Percentiles rank a stretch among this genome's conserved stretches.
Conservation (phyloP, 169 alveolate genomes). For the Plasmodium vivax region DNA sequence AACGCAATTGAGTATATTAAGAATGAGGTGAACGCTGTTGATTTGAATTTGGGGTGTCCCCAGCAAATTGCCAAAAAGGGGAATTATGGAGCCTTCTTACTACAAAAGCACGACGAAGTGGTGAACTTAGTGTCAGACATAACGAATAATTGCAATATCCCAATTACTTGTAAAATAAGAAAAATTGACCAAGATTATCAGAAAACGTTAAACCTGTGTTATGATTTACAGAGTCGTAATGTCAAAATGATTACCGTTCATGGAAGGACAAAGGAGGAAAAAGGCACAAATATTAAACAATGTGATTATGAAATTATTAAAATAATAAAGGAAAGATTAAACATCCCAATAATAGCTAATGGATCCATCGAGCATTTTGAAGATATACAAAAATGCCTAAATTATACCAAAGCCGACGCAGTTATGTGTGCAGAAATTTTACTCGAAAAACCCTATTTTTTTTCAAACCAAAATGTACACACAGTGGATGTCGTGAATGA, state of each 20-base stretch:
- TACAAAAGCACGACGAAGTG: slow-evolving; percentile 89
- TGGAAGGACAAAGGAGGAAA: slow-evolving; percentile 83
- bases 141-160: slow-evolving; percentile 84
- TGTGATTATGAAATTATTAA: slow-evolving; percentile 88
- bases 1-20: slow-evolving; percentile 90
- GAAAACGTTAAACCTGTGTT: slow-evolving; percentile 89
- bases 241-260: slow-evolving; percentile 88
- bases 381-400: slow-evolving; percentile 89
- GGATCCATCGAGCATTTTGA: slow-evolving; percentile 92
- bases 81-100: slow-evolving; percentile 93
- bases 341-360: slow-evolving; percentile 94
- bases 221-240: slow-evolving; percentile 86
- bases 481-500: slow-evolving; percentile 53
- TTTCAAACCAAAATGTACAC: slow-evolving; percentile 76
- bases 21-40: slow-evolving; percentile 92
- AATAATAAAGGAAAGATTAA: slow-evolving; percentile 87
- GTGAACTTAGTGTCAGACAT: slow-evolving; percentile 85
- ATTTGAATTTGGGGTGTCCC: slow-evolving; percentile 95
- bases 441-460: slow-evolving; percentile 91
- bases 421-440: slow-evolving; percentile 94
- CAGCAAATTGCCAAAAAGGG: slow-evolving; percentile 95
- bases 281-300: slow-evolving; percentile 74
- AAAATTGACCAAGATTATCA: slow-evolving; percentile 88
- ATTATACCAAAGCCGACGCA: slow-evolving; percentile 93
- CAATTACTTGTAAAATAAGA: slow-evolving; percentile 93